Conservation (phyloP, 1,139 yeast species). For the Wickerhamomyces sp. region DNA sequence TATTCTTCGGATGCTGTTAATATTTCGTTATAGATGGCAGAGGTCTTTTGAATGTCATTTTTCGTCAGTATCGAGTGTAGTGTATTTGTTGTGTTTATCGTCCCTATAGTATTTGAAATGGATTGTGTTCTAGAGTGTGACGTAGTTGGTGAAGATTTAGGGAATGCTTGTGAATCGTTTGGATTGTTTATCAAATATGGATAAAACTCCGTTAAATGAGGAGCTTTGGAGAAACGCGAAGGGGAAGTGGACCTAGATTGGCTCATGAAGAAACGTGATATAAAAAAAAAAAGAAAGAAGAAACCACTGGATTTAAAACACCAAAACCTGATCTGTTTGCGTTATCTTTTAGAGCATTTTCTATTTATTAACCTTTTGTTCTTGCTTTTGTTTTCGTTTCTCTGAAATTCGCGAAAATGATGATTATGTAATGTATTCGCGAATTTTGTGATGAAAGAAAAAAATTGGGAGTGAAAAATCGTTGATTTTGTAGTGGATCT, state of each 20-base stretch:
- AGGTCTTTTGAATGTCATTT: conserved; percentile 49
- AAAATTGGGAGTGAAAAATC: neutral
- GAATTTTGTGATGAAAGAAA: neutral
- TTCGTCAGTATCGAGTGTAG: conserved; percentile 37
- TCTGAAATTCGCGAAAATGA: neutral
- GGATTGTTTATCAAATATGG: conserved; percentile 38
- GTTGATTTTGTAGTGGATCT: neutral
- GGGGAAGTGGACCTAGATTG: conserved; percentile 15
- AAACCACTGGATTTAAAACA: no score
- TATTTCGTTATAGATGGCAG: conserved; percentile 43
- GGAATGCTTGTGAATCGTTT: conserved; percentile 24
- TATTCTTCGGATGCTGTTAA: conserved; percentile 49
- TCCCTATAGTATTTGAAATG: neutral
- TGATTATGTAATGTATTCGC: neutral
- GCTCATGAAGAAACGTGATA: conserved; percentile 1
- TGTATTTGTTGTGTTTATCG: conserved; percentile 1
- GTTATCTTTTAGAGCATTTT: neutral
- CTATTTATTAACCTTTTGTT: neutral
- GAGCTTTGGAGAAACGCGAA: conserved; percentile 28
- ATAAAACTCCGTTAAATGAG: conserved; percentile 53
- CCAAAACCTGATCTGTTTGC: no score
- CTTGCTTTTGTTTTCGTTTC: conserved; percentile 1
- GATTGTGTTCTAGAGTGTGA: conserved; percentile 1
- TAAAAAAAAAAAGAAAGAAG: no score
- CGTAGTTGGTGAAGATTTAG: neutral